phyloP scores from a whole-genome alignment of 495 filamentous ascomycete species.

The Xylaria castorea region DNA sequence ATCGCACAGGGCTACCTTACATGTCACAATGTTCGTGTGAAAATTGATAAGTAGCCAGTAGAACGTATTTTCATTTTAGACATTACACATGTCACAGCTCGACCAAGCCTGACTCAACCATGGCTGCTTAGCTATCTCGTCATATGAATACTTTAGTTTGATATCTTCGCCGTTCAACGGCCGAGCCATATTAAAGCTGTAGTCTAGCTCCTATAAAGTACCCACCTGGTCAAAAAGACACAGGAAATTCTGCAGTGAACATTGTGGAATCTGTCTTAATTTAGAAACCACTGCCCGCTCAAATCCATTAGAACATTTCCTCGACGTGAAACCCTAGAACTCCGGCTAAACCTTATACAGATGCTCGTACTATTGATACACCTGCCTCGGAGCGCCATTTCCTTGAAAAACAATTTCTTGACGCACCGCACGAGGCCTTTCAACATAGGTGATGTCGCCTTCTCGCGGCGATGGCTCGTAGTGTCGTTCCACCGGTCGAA shows the following conservation, averaged over 20 bases:
- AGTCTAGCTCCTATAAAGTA: conserved; percentile 4
- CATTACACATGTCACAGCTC: not conserved
- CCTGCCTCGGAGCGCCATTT: conserved; percentile 41
- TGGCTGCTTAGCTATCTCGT: not conserved
- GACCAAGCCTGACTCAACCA: not conserved
- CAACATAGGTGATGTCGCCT: conserved; percentile 56
- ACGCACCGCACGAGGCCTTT: conserved; percentile 45
- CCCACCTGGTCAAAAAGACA: not conserved
- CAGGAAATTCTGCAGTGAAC: not conserved
- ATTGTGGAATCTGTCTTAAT: not conserved
- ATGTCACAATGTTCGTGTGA: not conserved
- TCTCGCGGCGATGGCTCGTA: conserved; percentile 48
- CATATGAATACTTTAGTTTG: not conserved
- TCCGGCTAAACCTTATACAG: not conserved
- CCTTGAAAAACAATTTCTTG: conserved; percentile 49
- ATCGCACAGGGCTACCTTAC: not conserved
- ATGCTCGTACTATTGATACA: conserved; percentile 40
- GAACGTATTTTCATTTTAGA: not conserved
- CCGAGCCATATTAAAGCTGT: conserved; percentile 8
- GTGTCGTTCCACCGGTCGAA: conserved; percentile 47
- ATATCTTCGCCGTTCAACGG: not conserved
- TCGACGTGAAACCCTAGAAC: not conserved
- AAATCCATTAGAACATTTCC: not conserved
- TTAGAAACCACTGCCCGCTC: not conserved
- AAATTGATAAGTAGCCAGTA: not conserved